A percentile compares a stretch with the other conserved stretches of the same genome.
These are phyloP conservation scores for Yamadazyma membranifaciens DNA, from an alignment of 1,139 yeast genomes.

Conservation along the genomic window DNA sequence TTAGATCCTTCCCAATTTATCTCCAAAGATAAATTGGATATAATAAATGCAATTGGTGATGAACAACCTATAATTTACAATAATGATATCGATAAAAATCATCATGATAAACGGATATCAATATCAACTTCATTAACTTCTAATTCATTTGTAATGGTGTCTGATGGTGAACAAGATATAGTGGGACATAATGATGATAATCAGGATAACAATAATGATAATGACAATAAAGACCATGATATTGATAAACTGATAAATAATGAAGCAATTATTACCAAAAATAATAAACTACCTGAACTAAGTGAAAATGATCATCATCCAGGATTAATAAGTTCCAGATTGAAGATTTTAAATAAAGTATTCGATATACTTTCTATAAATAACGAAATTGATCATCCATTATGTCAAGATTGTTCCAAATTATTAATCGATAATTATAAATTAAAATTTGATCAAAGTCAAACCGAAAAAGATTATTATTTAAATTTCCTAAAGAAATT, in stretches of 20 bases:
- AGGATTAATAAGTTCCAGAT: slow-evolving; percentile 29
- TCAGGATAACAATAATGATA: slow-evolving; percentile 15
- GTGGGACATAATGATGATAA: slow-evolving; percentile 8
- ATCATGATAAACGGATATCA: slow-evolving; percentile 17
- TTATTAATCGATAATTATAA: slow-evolving; percentile 65
- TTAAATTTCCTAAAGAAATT: slow-evolving; percentile 68
- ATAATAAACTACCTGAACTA: slow-evolving; percentile 10
- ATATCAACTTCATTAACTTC: slow-evolving; percentile 20
- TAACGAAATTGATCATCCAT: slow-evolving; percentile 82
- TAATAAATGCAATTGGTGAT: slow-evolving; percentile 20
- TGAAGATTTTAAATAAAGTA: slow-evolving; percentile 65
- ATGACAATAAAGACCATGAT: slow-evolving; percentile 2
- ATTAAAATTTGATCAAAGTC: slow-evolving; percentile 67
- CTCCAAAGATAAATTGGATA: slow-evolving; percentile 30
- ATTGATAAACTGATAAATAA: slow-evolving; percentile 4
- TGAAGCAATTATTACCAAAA: background rate
- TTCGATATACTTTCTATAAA: slow-evolving; percentile 55
- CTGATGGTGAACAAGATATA: slow-evolving; percentile 17
- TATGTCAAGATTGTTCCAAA: slow-evolving; percentile 83
- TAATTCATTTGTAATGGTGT: slow-evolving; percentile 34
- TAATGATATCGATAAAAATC: slow-evolving; percentile 18
- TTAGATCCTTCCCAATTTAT: slow-evolving; percentile 31
- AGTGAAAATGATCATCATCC: slow-evolving; percentile 4
- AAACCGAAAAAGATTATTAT: slow-evolving; percentile 78
- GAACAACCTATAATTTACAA: slow-evolving; percentile 20